phyloP scores from a whole-genome alignment of 2,329 filamentous ascomycete genomes.

The Cadophora sp. region DNA sequence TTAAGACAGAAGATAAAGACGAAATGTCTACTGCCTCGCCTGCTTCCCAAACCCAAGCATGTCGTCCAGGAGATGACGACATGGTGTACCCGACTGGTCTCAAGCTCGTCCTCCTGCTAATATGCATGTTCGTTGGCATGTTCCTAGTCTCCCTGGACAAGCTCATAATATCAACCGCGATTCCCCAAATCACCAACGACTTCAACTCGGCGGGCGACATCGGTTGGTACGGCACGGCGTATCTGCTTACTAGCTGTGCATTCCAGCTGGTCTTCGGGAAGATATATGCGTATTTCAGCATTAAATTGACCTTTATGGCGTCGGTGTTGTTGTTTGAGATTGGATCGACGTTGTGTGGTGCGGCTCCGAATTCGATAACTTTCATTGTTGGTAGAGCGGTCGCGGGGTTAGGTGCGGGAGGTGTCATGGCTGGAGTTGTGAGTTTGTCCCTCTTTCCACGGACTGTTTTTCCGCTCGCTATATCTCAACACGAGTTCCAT shows the following conservation, averaged over 20 bases:
- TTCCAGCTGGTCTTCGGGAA: constrained; percentile 32
- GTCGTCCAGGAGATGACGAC: neutral
- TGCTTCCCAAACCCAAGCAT: no score
- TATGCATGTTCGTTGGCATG: constrained; percentile 23
- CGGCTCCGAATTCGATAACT: constrained; percentile 35
- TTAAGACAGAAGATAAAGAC: no score
- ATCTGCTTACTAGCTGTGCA: constrained; percentile 38
- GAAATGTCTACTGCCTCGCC: no score
- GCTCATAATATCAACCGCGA: constrained; percentile 35
- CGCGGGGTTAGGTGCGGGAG: constrained; percentile 35
- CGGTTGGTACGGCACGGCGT: constrained; percentile 47
- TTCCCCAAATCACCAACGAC: constrained; percentile 42
- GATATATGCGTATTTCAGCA: constrained; percentile 33
- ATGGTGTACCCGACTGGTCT: constrained; percentile 22
- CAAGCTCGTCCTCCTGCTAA: constrained; percentile 26
- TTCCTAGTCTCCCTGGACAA: constrained; percentile 26
- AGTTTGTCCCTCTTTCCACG: constrained; percentile 1
- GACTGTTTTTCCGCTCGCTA: neutral
- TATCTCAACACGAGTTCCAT: no score
- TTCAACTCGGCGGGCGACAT: constrained; percentile 46
- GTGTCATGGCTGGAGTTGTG: constrained; percentile 32
- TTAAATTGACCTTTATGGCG: constrained; percentile 34
- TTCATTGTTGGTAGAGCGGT: constrained; percentile 40
- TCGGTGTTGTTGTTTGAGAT: constrained; percentile 37
- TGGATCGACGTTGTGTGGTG: constrained; percentile 35